A percentile compares a stretch with the other conserved stretches of the same genome.
phyloP scores from a whole-genome alignment of 345 rosid genomes.

The Eucalyptus regnans region DNA sequence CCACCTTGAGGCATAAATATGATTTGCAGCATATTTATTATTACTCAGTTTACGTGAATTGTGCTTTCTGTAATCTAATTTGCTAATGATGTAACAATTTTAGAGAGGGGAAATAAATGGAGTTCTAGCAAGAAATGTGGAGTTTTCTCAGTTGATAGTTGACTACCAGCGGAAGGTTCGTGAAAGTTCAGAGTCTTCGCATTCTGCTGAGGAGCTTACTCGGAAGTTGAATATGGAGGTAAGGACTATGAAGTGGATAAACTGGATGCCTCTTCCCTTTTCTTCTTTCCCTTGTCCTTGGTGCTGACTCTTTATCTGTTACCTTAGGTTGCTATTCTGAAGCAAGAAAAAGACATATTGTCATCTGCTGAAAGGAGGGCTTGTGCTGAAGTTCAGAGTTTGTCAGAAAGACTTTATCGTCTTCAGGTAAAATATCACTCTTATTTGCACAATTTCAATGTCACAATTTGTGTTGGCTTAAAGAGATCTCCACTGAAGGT shows the following conservation, averaged over 20 bases:
- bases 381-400: constrained; percentile 68
- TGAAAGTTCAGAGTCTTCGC: constrained; percentile 63
- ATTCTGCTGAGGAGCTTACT: constrained; percentile 63
- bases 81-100: background rate
- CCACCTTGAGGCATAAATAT: background rate
- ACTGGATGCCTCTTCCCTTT: background rate
- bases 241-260: background rate
- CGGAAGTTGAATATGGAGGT: constrained; percentile 89
- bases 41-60: background rate
- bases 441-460: background rate
- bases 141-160: constrained; percentile 70
- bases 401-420: constrained; percentile 74
- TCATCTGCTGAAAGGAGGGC: constrained; percentile 91
- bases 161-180: constrained; percentile 76
- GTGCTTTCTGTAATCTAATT: background rate
- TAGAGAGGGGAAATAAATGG: constrained; percentile 63
- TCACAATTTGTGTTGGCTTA: background rate
- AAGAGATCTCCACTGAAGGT: background rate
- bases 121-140: constrained; percentile 71
- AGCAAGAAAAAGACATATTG: constrained; percentile 67
- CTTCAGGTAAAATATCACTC: constrained; percentile 38
- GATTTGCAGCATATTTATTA: background rate
- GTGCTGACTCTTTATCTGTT: background rate
- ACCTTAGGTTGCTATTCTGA: constrained; percentile 56
- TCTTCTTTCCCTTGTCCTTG: background rate